A percentile compares a stretch with the other conserved stretches of the same genome.
Evolutionary conservation across 169 alveolate genomes (phyloP).

Genomic region (Pseudocohnilembus persalinus): DNA sequence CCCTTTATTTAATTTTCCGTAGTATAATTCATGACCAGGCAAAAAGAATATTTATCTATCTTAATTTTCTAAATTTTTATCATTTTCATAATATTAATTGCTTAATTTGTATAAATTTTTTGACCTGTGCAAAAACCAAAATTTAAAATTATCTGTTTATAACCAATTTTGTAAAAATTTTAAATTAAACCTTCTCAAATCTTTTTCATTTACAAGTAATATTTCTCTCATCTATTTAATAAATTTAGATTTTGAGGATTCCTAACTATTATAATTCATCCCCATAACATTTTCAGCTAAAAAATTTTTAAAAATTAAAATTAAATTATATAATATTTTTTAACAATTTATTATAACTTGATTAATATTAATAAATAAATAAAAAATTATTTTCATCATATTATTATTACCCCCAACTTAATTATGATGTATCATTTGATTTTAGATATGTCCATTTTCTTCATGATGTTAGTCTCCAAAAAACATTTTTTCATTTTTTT

Average conservation of each 20-base stretch:
- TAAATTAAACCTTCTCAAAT: conserved; percentile 24
- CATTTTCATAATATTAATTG: neutral
- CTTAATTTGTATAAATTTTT: neutral
- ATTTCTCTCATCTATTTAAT: neutral
- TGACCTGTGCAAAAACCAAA: conserved; percentile 1
- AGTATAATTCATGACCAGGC: conserved; percentile 32
- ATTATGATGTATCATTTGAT: too few species aligned
- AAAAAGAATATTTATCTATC: conserved; percentile 24
- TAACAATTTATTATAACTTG: too few species aligned
- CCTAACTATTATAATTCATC: conserved; percentile 1
- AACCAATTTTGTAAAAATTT: conserved; percentile 26
- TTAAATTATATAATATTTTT: too few species aligned
- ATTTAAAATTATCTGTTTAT: conserved; percentile 33
- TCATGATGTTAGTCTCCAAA: neutral
- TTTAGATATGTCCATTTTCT: neutral
- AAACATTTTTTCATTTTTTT: neutral
- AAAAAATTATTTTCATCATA: too few species aligned
- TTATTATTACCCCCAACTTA: too few species aligned
- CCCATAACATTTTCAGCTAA: neutral
- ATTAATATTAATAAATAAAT: too few species aligned
- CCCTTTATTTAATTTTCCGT: conserved; percentile 36
- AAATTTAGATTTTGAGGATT: conserved; percentile 1
- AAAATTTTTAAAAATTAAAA: neutral
- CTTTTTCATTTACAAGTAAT: neutral
- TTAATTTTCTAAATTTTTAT: conserved; percentile 3